Conservation (phyloP, 225 moss, liverwort and hornwort genomes). For the Pleurozium schreberi region DNA sequence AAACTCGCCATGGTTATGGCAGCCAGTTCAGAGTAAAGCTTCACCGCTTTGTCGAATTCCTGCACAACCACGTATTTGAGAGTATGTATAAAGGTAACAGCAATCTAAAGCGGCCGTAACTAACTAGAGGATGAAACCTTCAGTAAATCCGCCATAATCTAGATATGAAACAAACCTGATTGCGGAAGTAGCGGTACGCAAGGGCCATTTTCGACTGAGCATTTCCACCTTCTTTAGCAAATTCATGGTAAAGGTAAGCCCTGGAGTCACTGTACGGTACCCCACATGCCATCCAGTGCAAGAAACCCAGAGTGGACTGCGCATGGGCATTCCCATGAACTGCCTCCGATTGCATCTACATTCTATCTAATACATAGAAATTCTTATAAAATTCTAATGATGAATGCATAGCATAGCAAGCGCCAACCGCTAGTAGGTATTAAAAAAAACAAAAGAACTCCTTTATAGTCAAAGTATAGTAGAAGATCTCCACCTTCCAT, state of each 20-base stretch:
- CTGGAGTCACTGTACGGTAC: slow-evolving; percentile 53
- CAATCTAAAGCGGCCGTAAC: background rate
- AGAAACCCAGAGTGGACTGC: slow-evolving; percentile 81
- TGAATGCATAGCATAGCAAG: no score
- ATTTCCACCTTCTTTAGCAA: slow-evolving; percentile 81
- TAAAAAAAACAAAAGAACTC: no score
- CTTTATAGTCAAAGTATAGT: no score
- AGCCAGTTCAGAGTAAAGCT: slow-evolving; percentile 86
- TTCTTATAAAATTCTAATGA: no score
- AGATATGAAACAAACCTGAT: slow-evolving; percentile 33
- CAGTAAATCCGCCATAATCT: background rate
- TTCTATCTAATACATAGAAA: no score
- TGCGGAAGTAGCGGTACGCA: slow-evolving; percentile 78
- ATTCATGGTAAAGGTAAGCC: slow-evolving; percentile 72
- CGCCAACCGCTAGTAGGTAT: no score
- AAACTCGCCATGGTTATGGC: slow-evolving; percentile 90
- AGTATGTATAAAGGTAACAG: background rate
- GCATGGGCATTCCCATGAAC: slow-evolving; percentile 71
- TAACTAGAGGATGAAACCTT: background rate
- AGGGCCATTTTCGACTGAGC: slow-evolving; percentile 93
- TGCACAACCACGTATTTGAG: slow-evolving; percentile 9
- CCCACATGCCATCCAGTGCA: slow-evolving; percentile 71
- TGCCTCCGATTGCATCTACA: slow-evolving; percentile 49
- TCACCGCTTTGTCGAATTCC: slow-evolving; percentile 70
- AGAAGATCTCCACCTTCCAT: no score